Evolutionary conservation across 2,329 filamentous ascomycete genomes (phyloP), one percentile per base, ranked within the genome.

Genomic region (Phyllosticta citriasiana): DNA sequence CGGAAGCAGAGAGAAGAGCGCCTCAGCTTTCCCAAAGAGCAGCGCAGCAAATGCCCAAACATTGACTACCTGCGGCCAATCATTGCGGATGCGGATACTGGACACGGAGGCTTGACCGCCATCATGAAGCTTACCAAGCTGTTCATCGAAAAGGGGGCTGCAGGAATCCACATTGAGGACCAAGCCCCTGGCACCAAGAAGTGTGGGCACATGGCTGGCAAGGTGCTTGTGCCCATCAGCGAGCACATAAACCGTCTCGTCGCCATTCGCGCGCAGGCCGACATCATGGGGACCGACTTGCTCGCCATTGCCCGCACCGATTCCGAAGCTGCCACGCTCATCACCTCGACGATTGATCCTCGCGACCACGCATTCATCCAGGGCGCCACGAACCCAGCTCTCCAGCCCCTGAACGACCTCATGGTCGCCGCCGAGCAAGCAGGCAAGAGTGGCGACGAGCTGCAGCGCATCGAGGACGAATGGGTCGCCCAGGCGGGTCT

Each of bases 91-190:
- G 94, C 93, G 57, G 94, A 99, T 73, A 99, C 94, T 52, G 94
- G 94, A 65, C 94, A 97, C 75, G 94, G 94, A 71, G 94, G 94
- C 71, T 82, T 99, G 64, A 97, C 94, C n/a, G 94, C 94, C 61
- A 88, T 97, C 69, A 97, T 99, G 94, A 99, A 97, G 83, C 85
- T 99, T 68, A 97, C 94, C 66, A 97, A 97, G 82, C 84, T 97
- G 62, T 97, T 99, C 75, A 79, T 97, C 66, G 94, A 99, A 80
- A 91, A 92, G 76, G 94, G 94, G 68, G 94, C 94, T 54, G 94
- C 94, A 52, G 94, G 94, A 67, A 97, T 99, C 71, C 94, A 99
- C 78, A 97, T 99, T 68, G 94, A 99, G 78, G 94, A 99, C 74
- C 94, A 97, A 78, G 93, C 94, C 3, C 93, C 94, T 2, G 94